These are phyloP conservation scores for Leersia perrieri DNA, from an alignment of 176 grass and related monocot genomes.

Conservation along the genomic window DNA sequence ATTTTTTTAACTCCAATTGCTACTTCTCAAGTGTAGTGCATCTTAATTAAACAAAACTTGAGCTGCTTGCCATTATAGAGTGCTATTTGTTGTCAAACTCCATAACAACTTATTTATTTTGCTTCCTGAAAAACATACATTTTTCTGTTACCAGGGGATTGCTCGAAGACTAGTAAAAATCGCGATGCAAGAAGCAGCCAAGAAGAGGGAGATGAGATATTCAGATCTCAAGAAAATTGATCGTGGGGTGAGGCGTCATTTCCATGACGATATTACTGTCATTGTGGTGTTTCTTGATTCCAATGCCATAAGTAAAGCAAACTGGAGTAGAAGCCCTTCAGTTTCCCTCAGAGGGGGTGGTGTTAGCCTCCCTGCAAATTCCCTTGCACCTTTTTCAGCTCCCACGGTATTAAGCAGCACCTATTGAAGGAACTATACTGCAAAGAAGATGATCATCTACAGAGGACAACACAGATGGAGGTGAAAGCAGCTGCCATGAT, in stretches of 20 bases:
- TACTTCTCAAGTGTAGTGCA: background rate
- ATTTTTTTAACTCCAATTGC: background rate
- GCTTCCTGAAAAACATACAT: background rate
- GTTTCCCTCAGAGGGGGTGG: constrained; percentile 65
- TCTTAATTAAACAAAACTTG: background rate
- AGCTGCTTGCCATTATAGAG: background rate
- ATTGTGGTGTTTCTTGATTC: constrained; percentile 72
- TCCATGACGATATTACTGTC: constrained; percentile 77
- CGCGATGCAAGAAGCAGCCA: constrained; percentile 71
- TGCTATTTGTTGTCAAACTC: background rate
- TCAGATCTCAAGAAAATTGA: constrained; percentile 89
- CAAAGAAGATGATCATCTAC: constrained; percentile 6
- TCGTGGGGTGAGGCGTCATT: constrained; percentile 74
- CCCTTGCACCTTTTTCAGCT: constrained; percentile 52
- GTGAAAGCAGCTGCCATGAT: background rate
- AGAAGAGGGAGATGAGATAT: constrained; percentile 92
- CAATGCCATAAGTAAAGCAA: constrained; percentile 49
- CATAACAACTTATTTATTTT: background rate
- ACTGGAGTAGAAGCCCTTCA: constrained; percentile 49
- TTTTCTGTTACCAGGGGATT: constrained; percentile 56
- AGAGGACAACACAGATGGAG: constrained; percentile 12
- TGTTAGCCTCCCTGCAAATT: constrained; percentile 50
- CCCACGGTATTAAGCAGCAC: constrained; percentile 35
- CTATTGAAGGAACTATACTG: constrained; percentile 30
- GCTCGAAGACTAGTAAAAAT: constrained; percentile 63